phyloP scores from a whole-genome alignment of 108 stramenopile species.

The Skeletonema costatum region DNA sequence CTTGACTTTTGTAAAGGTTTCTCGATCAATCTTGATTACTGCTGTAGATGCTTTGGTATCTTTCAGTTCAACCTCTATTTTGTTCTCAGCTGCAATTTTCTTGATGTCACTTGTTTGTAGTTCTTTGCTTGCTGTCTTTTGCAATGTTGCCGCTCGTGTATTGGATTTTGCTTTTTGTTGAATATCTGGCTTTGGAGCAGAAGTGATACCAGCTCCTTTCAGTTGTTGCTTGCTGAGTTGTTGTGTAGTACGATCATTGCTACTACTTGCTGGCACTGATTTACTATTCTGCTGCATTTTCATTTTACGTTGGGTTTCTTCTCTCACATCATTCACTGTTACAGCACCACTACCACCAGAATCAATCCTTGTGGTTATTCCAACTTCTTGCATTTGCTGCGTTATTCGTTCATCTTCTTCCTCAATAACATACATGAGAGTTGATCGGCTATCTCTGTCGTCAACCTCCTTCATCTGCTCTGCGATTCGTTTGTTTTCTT shows the following conservation, averaged over 20 bases:
- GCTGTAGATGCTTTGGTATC: slow-evolving; percentile 6
- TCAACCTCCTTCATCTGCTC: not conserved
- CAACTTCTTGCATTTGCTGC: not conserved
- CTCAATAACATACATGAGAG: not conserved
- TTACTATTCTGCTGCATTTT: not conserved
- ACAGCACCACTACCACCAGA: not conserved
- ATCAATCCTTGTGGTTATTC: not conserved
- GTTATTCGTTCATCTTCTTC: not conserved
- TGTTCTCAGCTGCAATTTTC: slow-evolving; percentile 36
- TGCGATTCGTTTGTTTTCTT: not conserved
- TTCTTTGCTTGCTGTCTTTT: slow-evolving; percentile 10
- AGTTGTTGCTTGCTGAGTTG: not conserved
- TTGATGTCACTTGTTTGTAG: slow-evolving; percentile 40
- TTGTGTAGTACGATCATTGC: not conserved
- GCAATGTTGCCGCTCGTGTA: no score
- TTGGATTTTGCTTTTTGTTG: not conserved
- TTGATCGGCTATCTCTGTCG: not conserved
- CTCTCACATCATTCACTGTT: slow-evolving; percentile 8
- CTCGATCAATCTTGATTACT: slow-evolving; percentile 41
- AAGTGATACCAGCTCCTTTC: not conserved
- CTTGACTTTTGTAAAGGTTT: slow-evolving; percentile 40
- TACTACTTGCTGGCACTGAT: not conserved
- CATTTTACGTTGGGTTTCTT: not conserved
- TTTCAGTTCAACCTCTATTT: slow-evolving; percentile 35
- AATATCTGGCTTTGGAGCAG: not conserved